Evolutionary conservation across 1,284 basidiomycete species (phyloP).

Genomic region (Tremellales sp.): DNA sequence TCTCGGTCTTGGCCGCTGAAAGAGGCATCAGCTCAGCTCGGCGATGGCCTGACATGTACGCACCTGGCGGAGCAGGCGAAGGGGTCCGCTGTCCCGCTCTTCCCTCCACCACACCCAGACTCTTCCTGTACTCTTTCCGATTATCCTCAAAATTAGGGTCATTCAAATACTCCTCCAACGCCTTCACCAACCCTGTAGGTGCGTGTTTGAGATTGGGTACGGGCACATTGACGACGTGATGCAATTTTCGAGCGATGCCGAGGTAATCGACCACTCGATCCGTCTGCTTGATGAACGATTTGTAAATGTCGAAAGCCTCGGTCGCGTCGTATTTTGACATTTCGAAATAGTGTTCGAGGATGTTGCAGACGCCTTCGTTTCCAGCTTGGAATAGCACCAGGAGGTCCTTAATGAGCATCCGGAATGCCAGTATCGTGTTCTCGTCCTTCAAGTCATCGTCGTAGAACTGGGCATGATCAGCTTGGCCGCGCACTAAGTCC

Average conservation of each 20-base stretch:
- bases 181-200: constrained; percentile 84
- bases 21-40: too few species aligned
- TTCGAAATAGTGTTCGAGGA: constrained; percentile 98
- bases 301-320: constrained; percentile 82
- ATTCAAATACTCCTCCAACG: constrained; percentile 91
- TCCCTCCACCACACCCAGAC: constrained; percentile 70
- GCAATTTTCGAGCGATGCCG: constrained; percentile 84
- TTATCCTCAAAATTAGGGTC: constrained; percentile 97
- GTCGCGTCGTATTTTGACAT: constrained; percentile 92
- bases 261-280: constrained; percentile 92
- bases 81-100: constrained; percentile 13
- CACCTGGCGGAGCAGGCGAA: constrained; percentile 1
- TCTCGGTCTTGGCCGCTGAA: too few species aligned
- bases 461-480: constrained; percentile 72
- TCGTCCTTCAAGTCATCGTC: constrained; percentile 89
- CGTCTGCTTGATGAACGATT: constrained; percentile 90
- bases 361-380: constrained; percentile 97
- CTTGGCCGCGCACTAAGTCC: too few species aligned
- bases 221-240: constrained; percentile 86
- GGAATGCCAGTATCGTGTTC: constrained; percentile 78
- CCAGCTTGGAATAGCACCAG: constrained; percentile 92
- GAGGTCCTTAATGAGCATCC: constrained; percentile 96
- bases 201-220: constrained; percentile 95
- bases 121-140: constrained; percentile 82
- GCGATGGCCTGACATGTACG: background rate